Evolutionary conservation across 176 grass and related monocot genomes (phyloP), one percentile per base, ranked within the genome.

Genomic region (Saccharum spontaneum): DNA sequence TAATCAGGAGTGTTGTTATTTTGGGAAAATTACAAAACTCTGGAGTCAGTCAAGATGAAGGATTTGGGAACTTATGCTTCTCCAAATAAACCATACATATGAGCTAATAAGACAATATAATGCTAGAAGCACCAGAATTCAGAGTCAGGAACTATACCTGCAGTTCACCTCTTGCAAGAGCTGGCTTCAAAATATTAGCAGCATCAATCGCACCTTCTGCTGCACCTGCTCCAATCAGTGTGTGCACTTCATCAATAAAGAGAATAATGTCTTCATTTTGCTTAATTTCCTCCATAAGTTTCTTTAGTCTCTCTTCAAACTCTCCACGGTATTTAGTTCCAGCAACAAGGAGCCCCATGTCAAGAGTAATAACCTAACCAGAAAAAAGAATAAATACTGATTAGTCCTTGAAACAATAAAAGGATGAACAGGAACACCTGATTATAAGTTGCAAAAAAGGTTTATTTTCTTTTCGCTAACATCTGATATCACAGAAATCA

Each of bases 291-390:
- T 99, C 97, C 97, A 99, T 99, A 67, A 99, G 88, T 68, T 99
- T 99, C 84, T 99, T 99, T 46, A 99, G 78, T 74, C 97, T 94
- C 85, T 99, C 97, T 90, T 99, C 97, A 69, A 99, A 99, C 84
- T 99, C 97, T 90, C 97, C 97, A 82, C 97, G 93, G 74, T 99
- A 99, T 79, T 99, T 99, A 63, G 97, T 99, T 67, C 97, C 97
- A 82, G 97, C 97, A 86, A 99, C 97, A 86, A 99, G 97, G 48
- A 99, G 93, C n/a, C 97, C 97, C 97, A 99, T 99, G 84, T 99
- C 97, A 81, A 99, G 93, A 60, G 97, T 99, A 87, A 99, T 99
- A 73, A 99, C 97, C 96, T 98, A 71, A 52, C 8, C 46, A 52
- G 17, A 75, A 0, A 12, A 31, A 34, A 12, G 80, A 26, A 82